phyloP scores from a whole-genome alignment of 495 filamentous ascomycete species.

The Aspergillus avenaceus region DNA sequence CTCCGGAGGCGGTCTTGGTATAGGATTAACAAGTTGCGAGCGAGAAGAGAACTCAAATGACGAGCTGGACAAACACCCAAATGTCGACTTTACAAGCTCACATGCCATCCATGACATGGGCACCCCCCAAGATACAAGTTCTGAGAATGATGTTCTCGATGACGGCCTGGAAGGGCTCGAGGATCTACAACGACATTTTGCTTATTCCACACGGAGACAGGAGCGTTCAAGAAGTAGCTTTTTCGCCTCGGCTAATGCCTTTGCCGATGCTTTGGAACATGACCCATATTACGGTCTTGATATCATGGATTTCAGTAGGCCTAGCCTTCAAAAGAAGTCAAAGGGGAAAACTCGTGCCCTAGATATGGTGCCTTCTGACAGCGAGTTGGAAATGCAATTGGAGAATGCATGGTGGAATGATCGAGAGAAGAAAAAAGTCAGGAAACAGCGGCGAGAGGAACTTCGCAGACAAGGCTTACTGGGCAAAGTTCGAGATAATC shows the following conservation, averaged over 20 bases:
- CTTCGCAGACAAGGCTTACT: conserved; percentile 75
- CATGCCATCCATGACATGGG: background rate
- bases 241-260: conserved; percentile 54
- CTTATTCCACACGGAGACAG: background rate
- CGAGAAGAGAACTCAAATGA: background rate
- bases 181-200: background rate
- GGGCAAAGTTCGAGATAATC: conserved; percentile 57
- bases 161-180: conserved; percentile 16
- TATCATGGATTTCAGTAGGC: conserved; percentile 76
- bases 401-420: conserved; percentile 68
- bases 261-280: conserved; percentile 60
- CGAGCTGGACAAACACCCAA: background rate
- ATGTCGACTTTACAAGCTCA: background rate
- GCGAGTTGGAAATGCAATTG: conserved; percentile 64
- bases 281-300: conserved; percentile 73
- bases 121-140: conserved; percentile 11
- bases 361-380: conserved; percentile 63
- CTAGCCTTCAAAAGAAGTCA: conserved; percentile 48
- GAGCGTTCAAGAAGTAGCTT: conserved; percentile 11
- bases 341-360: conserved; percentile 49
- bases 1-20: too few species aligned
- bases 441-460: conserved; percentile 76
- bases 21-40: background rate
- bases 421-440: conserved; percentile 71
- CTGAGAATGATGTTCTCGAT: conserved; percentile 5